phyloP scores from a whole-genome alignment of 768 basidiomycete species.

The Astraeus odoratus region DNA sequence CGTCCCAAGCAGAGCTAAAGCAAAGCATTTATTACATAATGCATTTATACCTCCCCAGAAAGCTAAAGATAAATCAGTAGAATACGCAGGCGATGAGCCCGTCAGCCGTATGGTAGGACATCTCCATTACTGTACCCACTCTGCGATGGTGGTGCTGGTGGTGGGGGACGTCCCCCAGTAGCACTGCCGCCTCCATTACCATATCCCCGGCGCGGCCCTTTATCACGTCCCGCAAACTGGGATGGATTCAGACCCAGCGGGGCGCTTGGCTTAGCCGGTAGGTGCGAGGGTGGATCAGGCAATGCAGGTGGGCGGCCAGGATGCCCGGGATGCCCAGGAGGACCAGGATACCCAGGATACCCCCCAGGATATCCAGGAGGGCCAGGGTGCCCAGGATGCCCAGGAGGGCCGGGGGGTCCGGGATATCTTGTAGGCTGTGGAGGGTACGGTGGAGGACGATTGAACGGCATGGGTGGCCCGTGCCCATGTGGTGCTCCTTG shows the following conservation, averaged over 20 bases:
- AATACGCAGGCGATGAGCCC: neutral
- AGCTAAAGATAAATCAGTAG: too few species aligned
- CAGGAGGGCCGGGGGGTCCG: constrained; percentile 1
- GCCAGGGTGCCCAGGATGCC: neutral
- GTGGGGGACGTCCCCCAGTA: constrained; percentile 10
- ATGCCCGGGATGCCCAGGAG: neutral
- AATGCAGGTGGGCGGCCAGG: neutral
- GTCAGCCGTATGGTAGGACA: too few species aligned
- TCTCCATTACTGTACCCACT: neutral
- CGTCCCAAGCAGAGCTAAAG: too few species aligned
- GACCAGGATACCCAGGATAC: constrained; percentile 1
- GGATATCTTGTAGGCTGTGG: neutral
- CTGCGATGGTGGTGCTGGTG: too few species aligned
- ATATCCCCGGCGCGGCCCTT: constrained; percentile 5
- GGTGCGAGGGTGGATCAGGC: constrained; percentile 7
- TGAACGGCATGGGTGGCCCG: constrained; percentile 6
- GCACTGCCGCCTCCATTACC: constrained; percentile 1
- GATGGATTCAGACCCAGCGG: constrained; percentile 10
- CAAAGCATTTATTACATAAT: too few species aligned
- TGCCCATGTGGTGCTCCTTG: constrained; percentile 13
- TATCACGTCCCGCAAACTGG: neutral
- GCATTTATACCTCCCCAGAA: too few species aligned
- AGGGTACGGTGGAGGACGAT: constrained; percentile 3
- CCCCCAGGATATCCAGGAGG: too few species aligned
- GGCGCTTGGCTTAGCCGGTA: constrained; percentile 17